phyloP scores from a whole-genome alignment of 106 monocot genomes.

The Posidonia australis region DNA sequence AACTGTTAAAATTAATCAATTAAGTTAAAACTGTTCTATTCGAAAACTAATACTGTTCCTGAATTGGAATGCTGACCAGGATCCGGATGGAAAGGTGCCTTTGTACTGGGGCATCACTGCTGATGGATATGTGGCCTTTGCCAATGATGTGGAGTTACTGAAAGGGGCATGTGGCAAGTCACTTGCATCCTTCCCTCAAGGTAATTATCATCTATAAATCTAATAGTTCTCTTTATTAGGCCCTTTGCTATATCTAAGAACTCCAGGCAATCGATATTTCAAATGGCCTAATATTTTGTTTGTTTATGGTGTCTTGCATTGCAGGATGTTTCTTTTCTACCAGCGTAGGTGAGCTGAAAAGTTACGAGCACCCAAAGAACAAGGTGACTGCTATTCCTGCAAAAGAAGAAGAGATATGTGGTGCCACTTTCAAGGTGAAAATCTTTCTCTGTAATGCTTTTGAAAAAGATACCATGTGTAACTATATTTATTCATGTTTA shows the following conservation, averaged over 20 bases:
- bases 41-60: no score
- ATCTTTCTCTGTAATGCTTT: no score
- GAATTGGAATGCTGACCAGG: slow-evolving; percentile 18
- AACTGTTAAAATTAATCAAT: no score
- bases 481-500: no score
- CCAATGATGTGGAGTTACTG: slow-evolving; percentile 67
- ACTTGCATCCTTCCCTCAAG: slow-evolving; percentile 87
- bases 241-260: no score
- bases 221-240: no score
- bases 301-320: not conserved
- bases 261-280: not conserved
- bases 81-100: slow-evolving; percentile 62
- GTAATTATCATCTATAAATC: no score
- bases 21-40: no score
- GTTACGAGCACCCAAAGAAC: slow-evolving; percentile 91
- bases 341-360: slow-evolving; percentile 61
- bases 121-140: slow-evolving; percentile 80
- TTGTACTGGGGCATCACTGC: slow-evolving; percentile 92
- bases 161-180: slow-evolving; percentile 95
- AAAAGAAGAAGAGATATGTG: slow-evolving; percentile 79
- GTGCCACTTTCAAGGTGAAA: slow-evolving; percentile 80
- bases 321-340: slow-evolving; percentile 88
- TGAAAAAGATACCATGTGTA: no score
- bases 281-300: not conserved
- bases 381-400: slow-evolving; percentile 76